Conservation (phyloP, 139 green algal genomes). For the Yamagishiella unicocca region DNA sequence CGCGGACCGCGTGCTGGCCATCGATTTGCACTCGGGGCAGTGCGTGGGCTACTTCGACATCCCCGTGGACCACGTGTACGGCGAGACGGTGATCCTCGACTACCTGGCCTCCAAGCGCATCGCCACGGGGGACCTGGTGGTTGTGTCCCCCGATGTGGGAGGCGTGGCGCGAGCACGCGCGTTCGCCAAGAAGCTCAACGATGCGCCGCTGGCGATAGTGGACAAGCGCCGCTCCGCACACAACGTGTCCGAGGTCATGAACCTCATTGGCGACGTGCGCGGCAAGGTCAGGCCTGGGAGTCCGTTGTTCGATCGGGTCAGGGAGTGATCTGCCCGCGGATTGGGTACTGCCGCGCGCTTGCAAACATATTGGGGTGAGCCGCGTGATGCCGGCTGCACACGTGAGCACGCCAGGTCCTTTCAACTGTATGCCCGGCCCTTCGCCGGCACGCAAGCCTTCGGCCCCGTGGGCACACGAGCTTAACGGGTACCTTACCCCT, state of each 20-base stretch:
- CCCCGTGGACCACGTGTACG: slow-evolving; percentile 95
- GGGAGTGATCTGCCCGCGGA: no score
- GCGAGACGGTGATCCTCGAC: slow-evolving; percentile 92
- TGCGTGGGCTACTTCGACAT: slow-evolving; percentile 99
- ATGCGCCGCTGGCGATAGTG: slow-evolving; percentile 98
- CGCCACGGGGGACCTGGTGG: slow-evolving; percentile 92
- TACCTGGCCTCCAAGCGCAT: slow-evolving; percentile 99
- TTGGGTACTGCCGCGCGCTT: no score
- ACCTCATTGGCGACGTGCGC: slow-evolving; percentile 98
- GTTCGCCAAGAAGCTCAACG: slow-evolving; percentile 99
- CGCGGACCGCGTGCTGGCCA: slow-evolving; percentile 92
- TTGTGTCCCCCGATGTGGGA: slow-evolving; percentile 99
- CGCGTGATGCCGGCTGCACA: no score
- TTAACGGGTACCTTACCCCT: no score
- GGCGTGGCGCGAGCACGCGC: slow-evolving; percentile 95
- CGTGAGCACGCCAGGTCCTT: no score
- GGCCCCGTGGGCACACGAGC: no score
- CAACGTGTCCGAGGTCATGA: slow-evolving; percentile 99
- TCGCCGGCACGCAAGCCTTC: no score
- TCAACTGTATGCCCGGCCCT: no score
- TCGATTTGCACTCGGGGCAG: slow-evolving; percentile 97
- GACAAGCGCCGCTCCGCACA: slow-evolving; percentile 97
- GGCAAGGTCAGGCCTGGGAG: slow-evolving; percentile 95
- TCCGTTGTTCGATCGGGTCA: no score
- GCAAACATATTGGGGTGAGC: no score